Evolutionary conservation across 768 basidiomycete species (phyloP), one percentile per base, ranked within the genome.

Genomic region (Boletus tomentosulus): DNA sequence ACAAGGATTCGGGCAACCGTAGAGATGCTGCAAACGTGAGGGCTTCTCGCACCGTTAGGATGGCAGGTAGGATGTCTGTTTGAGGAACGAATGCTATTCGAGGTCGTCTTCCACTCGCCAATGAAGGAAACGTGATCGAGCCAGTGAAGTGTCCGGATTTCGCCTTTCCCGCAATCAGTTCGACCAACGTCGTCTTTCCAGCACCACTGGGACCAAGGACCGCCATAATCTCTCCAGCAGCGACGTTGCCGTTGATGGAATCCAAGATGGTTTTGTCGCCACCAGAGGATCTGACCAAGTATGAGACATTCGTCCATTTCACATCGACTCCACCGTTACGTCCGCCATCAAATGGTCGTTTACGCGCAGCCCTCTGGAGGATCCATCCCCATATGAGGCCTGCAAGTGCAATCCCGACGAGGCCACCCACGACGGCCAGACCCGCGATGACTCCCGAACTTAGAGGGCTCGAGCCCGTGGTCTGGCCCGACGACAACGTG

Each of bases 201-300:
- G 92, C 91, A 76, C 93, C 94, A 60, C 88, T 90, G 0, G 95
- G 93, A 1, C 95, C 95, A 3, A 98, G 79, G 51, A 97, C 83
- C n/a, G 89, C 90, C 80, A 92, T 85, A 76, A 97, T 84, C 56
- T 89, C 81, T 10, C 95, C 93, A 0, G 91, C 82, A 3, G 74
- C 71, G n/a, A 96, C 81, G 10, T 71, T 68, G 0, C 94, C 95
- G 46, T 72, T 82, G 30, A 93, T 77, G 38, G 74, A 73, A 62
- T 91, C 84, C 38, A 98, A 73, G 15, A 97, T 77, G 83, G 46
- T 84, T 83, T 55, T 79, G 73, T 54, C 73, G 72, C 44, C 57
- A 31, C 57, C 50, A 2, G 62, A 58, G 2, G 62, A 68, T 12
- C 79, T 74, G 6, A 92, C 77, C 50, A 78, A 70, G 66, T 92